Percentiles rank a stretch among this genome's conserved stretches.
These are phyloP conservation scores for Fusarium dimerum DNA, from an alignment of 2,329 filamentous ascomycete genomes.

Conservation along the genomic window DNA sequence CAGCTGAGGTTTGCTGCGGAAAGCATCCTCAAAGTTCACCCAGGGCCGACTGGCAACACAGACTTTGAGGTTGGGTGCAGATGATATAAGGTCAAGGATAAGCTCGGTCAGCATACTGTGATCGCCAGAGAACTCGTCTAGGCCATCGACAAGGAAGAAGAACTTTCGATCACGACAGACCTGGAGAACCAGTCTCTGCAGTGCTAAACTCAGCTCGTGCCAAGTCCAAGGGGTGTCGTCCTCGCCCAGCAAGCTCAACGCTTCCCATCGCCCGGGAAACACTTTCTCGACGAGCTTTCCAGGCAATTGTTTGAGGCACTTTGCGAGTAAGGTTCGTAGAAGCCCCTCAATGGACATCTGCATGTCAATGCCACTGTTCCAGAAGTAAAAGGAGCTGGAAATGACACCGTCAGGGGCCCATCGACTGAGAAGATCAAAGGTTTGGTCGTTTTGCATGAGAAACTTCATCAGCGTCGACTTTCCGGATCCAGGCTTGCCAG, in stretches of 20 bases:
- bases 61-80: background rate
- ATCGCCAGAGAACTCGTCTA: background rate
- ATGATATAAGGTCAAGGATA: background rate
- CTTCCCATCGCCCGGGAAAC: background rate
- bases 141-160: background rate
- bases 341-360: background rate
- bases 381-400: background rate
- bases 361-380: background rate
- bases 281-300: background rate
- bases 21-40: background rate
- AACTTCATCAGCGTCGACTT: conserved; percentile 3
- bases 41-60: conserved; percentile 1
- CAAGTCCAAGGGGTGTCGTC: background rate
- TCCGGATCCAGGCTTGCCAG: conserved; percentile 3
- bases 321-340: background rate
- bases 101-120: background rate
- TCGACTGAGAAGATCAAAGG: background rate
- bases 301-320: background rate
- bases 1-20: too few species aligned
- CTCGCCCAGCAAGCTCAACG: background rate
- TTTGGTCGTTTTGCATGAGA: background rate
- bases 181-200: background rate
- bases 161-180: background rate
- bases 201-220: background rate
- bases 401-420: background rate